Evolutionary conservation across 2,329 filamentous ascomycete genomes (phyloP), one percentile per base, ranked within the genome.

Genomic region (Phoma sp.): DNA sequence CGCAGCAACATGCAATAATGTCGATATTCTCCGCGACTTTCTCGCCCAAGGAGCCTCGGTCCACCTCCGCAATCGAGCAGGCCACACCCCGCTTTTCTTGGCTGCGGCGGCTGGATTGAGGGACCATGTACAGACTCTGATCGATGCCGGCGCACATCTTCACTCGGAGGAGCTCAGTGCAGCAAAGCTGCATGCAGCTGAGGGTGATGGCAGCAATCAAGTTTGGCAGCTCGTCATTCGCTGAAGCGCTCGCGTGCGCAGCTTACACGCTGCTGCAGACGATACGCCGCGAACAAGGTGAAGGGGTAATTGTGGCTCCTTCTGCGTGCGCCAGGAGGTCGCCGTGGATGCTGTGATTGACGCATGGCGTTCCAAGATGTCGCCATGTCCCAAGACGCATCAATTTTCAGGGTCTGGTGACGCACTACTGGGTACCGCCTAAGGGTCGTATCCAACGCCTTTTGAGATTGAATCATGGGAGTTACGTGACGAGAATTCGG

Each of bases 31-130:
- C 35, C 79, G 80, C 49, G 80, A 82, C 69, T 80, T 86, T 42
- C 77, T 86, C 4, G 76, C 77, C 7, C 80, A 83, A 57, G 83
- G 83, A 47, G 83, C 80, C 10, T 85, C 82, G 13, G 83, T 86
- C 38, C 84, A 86, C 69, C 72, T 85, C 25, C 82, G 84, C 48
- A 86, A 86, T 68, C 79, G 81, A 55, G 77, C 77, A 51, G 83
- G 82, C 23, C 79, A 82, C 60, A 86, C 84, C 44, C 83, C 84
- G 53, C 76, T 86, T 44, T 86, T 83, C 69, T 74, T 86, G 47
- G 83, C 84, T 3, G 83, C 84, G 43, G 82, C 82, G 60, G 81
- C 82, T 27, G 83, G 83, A 42, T 71, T 84, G 50, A 69, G 74
- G 45, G 79, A 83, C 43, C 82, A 86, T 62, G 83, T 85, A 54